Conservation (phyloP, 2,329 filamentous ascomycete genomes). For the Monosporascus sp. region DNA sequence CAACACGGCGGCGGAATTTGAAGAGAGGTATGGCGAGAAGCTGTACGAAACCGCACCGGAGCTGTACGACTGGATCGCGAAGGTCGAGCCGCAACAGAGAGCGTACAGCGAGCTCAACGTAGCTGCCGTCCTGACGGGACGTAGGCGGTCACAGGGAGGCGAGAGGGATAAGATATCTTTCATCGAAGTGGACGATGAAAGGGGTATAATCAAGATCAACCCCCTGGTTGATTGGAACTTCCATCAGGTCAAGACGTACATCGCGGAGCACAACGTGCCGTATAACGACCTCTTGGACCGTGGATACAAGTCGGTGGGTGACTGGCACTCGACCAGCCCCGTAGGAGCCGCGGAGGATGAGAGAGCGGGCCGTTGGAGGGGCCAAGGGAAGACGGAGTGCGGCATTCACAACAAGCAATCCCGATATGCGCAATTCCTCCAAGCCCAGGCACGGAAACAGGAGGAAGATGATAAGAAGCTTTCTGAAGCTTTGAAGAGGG, state of each 20-base stretch:
- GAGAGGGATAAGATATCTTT: slow-evolving; percentile 87
- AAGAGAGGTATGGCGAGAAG: slow-evolving; percentile 71
- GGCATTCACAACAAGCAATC: slow-evolving; percentile 98
- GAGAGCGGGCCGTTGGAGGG: slow-evolving; percentile 95
- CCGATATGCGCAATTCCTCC: slow-evolving; percentile 80
- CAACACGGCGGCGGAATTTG: slow-evolving; percentile 70
- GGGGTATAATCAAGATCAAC: slow-evolving; percentile 94
- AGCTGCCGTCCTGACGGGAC: slow-evolving; percentile 85
- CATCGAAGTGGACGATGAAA: slow-evolving; percentile 83
- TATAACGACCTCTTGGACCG: slow-evolving; percentile 88
- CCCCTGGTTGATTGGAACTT: slow-evolving; percentile 94
- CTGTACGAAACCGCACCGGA: slow-evolving; percentile 84
- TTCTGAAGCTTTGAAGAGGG: slow-evolving; percentile 15
- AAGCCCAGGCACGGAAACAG: slow-evolving; percentile 65
- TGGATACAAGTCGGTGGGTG: slow-evolving; percentile 97
- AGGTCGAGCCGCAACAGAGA: slow-evolving; percentile 92
- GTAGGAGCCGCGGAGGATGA: slow-evolving; percentile 91
- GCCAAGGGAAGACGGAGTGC: slow-evolving; percentile 91
- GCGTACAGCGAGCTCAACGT: slow-evolving; percentile 85
- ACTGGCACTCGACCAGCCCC: slow-evolving; percentile 95
- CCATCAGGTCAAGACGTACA: slow-evolving; percentile 80
- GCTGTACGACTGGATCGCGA: slow-evolving; percentile 93
- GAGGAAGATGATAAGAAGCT: slow-evolving; percentile 37
- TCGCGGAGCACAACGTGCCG: slow-evolving; percentile 79
- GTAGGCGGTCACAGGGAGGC: slow-evolving; percentile 85